Base-by-base conservation (phyloP, 2,329 filamentous ascomycete species). In the Sporothrix brasiliensis region DNA sequence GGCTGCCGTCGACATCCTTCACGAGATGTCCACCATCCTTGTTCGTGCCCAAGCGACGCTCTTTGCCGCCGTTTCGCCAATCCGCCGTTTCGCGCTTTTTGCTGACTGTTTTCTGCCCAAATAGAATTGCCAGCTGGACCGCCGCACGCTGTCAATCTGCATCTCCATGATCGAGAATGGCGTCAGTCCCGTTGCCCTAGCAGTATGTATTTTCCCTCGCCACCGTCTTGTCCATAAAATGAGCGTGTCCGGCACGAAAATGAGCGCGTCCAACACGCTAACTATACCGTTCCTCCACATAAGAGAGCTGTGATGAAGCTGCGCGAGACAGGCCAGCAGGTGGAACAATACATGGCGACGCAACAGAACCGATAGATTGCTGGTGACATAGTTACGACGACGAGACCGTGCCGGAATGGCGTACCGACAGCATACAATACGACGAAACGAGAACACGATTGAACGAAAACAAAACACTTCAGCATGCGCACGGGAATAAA, bases 151-250 rank as follows among this genome's bases (percentile, higher is more conserved):
- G 21, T 97, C 94, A 3, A 92, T 97, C 73, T 99, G 95, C 80
- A 94, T 98, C 72, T 97, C 93, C 69, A 87, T 99, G 80, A 96
- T 99, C 75, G 95, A 99, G 81, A 97, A 97, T 77, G 95, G 95
- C 16, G 93, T 98, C 41, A 97, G 97, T 78, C 95, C 95, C 0
- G 94, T 98, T 79, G 95, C 94, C 0, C 84, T 99, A 44, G 94
- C 94, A 30, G 95, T 98, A 86, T 77, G 92, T 77, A 0, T 41
- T 6, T 19, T 24, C 24, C 56, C 16, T 24, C 11, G 13, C n/a
- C 5, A 6, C 27, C 27, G 19, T 19, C 27, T 39, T 4, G 19
- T 3, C 39, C 52, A 44, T 14, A 11, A 3, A 4, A 44, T 44
- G 24, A n/a, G 19, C 61, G 47, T 13, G 58, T 49, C 39, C 24